Base-by-base conservation (phyloP, 129 eudicot species). In the Glebionis coronaria region DNA sequence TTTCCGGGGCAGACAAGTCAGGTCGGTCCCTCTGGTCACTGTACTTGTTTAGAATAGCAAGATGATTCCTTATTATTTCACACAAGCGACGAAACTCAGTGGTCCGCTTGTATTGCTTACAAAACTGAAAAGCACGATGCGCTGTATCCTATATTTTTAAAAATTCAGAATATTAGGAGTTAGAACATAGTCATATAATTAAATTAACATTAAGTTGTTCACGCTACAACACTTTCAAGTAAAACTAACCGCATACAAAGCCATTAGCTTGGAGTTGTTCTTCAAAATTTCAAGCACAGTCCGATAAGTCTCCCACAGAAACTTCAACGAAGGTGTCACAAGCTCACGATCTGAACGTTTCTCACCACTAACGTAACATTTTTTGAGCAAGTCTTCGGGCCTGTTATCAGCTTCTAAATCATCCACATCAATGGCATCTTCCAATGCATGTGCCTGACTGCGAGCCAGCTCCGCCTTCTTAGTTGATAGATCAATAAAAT, bases 61-160 rank as follows among this genome's bases (percentile, higher is more conserved):
- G 83, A 81, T 90, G 97, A 65, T 86, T 90, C 68, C 97, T 75
- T 54, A 90, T 90, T 44, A 90, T 90, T 55, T 90, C 95, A 73
- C 97, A 90, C 56, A 90, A 76, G 57, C 95, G 65, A 11, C 88
- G 82, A 67, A 23, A 23, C 25, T 23, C 2, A 23, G 25, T 23
- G 1, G 25, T 23, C 25, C 25, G 25, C 2, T 23, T 23, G 25
- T 23, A 23, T 23, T 23, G 25, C 25, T 23, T 23, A 23, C 25
- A 23, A 2, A 23, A 23, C 25, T 23, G 2, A 23, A 23, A 23
- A 23, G 25, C 25, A 23, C 2, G 25, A 23, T 23, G 25, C 25
- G 25, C 2, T 23, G 25, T 23, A 23, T 23, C 25, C 25, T 23
- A 23, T 2, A 23, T 23, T 2, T 23, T 23, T 23, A 23, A 1